Base-by-base conservation (phyloP, 495 filamentous ascomycete species). In the Penicillium bialowiezense region DNA sequence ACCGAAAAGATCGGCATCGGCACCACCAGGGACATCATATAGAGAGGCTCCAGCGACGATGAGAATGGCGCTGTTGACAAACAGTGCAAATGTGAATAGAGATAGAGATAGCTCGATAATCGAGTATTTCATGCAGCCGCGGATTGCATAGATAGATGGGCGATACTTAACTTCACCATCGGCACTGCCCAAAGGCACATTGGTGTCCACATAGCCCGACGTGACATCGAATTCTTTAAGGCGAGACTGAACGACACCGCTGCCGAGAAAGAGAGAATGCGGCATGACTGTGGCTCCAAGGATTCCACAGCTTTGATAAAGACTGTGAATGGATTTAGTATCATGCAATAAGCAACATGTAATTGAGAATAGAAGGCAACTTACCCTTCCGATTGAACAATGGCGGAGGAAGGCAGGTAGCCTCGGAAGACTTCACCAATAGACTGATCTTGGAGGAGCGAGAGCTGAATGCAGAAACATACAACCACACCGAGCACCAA, bases 241-340 rank as follows among this genome's bases (percentile, higher is more conserved):
- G 7, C 91, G 85, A 8, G 87, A 73, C 64, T 96, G 89, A 0
- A 95, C 89, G 38, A 95, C 85, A 9, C 90, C 91, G 38, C 85
- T 89, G n/a, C 91, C 91, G 6, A 96, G 78, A 58, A 90, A 96
- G 23, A 96, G 77, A 40, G 85, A 89, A 65, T 96, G 91, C 4
- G 91, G 91, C 91, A 96, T 96, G 18, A 96, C 90, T 2, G 91
- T 96, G 13, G 91, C 91, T 18, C 91, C 91, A 9, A 96, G 78
- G 54, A 96, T 96, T 48, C 90, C 91, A 60, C 91, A 96, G 44
- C 89, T 86, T 67, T 93, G 88, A 69, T 92, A 96, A 12, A 96
- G 67, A 23, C 88, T 88, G 54, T n/a, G n/a, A n/a, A n/a, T n/a
- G n/a, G n/a, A n/a, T n/a, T n/a, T n/a, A n/a, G n/a, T n/a, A n/a